A percentile compares a stretch with the other conserved stretches of the same genome.
These are phyloP conservation scores for Globisporangium echinulatum DNA, from an alignment of 352 stramenopile genomes.

Conservation along the genomic window DNA sequence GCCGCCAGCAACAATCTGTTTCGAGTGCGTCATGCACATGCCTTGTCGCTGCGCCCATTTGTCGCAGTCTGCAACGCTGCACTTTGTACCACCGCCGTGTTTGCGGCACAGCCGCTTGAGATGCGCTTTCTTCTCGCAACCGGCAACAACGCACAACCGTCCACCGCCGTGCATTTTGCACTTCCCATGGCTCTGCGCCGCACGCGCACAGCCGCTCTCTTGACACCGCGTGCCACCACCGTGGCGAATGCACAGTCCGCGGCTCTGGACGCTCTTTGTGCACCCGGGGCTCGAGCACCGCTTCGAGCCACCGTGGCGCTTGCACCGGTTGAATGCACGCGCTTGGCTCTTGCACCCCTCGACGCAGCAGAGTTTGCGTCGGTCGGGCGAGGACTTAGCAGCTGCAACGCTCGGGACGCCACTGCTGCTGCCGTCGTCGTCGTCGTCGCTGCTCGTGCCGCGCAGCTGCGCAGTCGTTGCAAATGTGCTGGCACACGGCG, in stretches of 20 bases:
- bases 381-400: conserved; percentile 58
- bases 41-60: conserved; percentile 81
- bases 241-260: conserved; percentile 55
- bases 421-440: conserved; percentile 1
- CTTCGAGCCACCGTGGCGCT: conserved; percentile 79
- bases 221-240: conserved; percentile 73
- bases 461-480: conserved; percentile 2
- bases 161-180: conserved; percentile 61
- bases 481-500: background rate
- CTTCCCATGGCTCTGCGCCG: conserved; percentile 63
- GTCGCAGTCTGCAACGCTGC: conserved; percentile 48
- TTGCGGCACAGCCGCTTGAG: conserved; percentile 78
- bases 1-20: conserved; percentile 18
- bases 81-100: conserved; percentile 79
- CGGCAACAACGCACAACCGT: conserved; percentile 48
- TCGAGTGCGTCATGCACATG: conserved; percentile 85
- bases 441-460: conserved; percentile 11
- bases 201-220: conserved; percentile 44
- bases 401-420: conserved; percentile 12
- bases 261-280: conserved; percentile 79
- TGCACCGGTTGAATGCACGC: conserved; percentile 78
- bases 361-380: conserved; percentile 66
- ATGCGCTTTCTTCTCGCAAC: conserved; percentile 79
- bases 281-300: conserved; percentile 63
- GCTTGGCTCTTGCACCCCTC: conserved; percentile 79